phyloP scores from a whole-genome alignment of 768 basidiomycete species.

The Hebeloma cylindrosporum region DNA sequence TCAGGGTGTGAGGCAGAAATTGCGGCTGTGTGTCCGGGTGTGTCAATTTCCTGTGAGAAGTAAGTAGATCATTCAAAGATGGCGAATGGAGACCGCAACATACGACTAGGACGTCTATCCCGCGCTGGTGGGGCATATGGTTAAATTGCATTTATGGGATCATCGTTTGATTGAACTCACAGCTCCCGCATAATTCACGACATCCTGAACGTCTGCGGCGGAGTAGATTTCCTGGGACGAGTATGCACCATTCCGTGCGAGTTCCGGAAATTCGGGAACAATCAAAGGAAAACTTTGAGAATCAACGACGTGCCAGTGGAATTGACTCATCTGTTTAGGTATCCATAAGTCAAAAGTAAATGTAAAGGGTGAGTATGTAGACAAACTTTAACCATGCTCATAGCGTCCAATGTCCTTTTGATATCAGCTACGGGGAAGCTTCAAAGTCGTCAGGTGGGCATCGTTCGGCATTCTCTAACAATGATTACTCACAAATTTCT shows the following conservation, averaged over 20 bases:
- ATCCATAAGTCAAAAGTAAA: conserved; percentile 17
- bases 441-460: not conserved
- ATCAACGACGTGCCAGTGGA: conserved; percentile 85
- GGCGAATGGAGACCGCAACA: conserved; percentile 25
- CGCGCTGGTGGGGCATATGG: conserved; percentile 42
- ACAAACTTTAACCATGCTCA: conserved; percentile 69
- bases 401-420: conserved; percentile 68
- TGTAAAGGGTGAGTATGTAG: conserved; percentile 44
- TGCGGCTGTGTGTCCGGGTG: conserved; percentile 76
- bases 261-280: conserved; percentile 58
- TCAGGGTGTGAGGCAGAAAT: conserved; percentile 71
- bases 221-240: conserved; percentile 53
- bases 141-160: conserved; percentile 29
- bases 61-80: not conserved
- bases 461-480: not conserved
- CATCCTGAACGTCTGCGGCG: conserved; percentile 49
- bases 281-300: conserved; percentile 77
- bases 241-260: conserved; percentile 69
- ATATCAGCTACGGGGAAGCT: conserved; percentile 67
- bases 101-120: conserved; percentile 71
- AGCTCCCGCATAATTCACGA: conserved; percentile 64
- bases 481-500: conserved; percentile 62
- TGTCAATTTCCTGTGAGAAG: conserved; percentile 66
- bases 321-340: conserved; percentile 59
- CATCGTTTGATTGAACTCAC: conserved; percentile 41